Conservation (phyloP, 2,329 filamentous ascomycete genomes). For the Ophiostoma sp. region DNA sequence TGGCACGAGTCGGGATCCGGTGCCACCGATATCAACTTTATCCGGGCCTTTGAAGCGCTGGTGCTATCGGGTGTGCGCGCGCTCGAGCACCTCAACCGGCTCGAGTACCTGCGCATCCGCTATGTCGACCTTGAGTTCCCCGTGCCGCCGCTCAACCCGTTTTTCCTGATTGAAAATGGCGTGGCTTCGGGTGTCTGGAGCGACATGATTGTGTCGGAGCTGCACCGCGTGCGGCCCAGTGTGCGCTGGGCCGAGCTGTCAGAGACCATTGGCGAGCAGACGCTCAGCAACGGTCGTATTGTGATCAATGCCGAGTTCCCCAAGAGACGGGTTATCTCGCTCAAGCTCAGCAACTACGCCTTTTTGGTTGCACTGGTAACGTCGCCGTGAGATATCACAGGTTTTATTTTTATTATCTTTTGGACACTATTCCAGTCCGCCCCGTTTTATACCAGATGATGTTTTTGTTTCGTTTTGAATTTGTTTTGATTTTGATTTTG, state of each 20-base stretch:
- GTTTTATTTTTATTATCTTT: constrained; percentile 28
- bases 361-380: constrained; percentile 39
- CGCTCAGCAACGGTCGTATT: constrained; percentile 53
- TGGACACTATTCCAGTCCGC: not conserved
- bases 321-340: constrained; percentile 47
- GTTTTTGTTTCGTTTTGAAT: not conserved
- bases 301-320: constrained; percentile 53
- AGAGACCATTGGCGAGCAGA: constrained; percentile 58
- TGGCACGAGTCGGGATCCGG: constrained; percentile 63
- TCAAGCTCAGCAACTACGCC: constrained; percentile 55
- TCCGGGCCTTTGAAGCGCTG: constrained; percentile 63
- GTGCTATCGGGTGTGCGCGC: constrained; percentile 59
- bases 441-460: constrained; percentile 12
- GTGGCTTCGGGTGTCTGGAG: constrained; percentile 68
- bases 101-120: constrained; percentile 63
- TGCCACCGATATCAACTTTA: constrained; percentile 67
- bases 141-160: constrained; percentile 65
- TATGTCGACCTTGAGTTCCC: constrained; percentile 72
- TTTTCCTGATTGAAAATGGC: constrained; percentile 58
- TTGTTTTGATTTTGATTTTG: not conserved
- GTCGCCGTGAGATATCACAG: constrained; percentile 22
- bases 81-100: constrained; percentile 52
- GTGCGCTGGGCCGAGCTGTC: constrained; percentile 57
- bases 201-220: constrained; percentile 56
- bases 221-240: constrained; percentile 54